phyloP scores from a whole-genome alignment of 441 rosid genomes.

The Capsella rubella region DNA sequence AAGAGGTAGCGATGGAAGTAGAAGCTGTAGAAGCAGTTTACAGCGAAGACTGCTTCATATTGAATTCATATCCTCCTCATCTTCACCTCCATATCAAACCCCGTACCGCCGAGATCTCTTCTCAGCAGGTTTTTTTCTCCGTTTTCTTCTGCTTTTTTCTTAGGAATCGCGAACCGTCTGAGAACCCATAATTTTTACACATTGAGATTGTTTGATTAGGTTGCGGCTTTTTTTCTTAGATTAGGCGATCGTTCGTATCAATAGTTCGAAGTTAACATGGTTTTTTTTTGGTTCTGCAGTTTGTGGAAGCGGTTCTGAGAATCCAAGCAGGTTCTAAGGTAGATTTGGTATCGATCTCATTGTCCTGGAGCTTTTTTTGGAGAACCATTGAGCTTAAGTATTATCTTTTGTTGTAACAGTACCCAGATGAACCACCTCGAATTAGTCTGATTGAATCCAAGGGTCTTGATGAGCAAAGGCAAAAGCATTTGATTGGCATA shows the following conservation, averaged over 20 bases:
- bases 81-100: conserved; percentile 73
- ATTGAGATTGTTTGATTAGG: conserved; percentile 16
- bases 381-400: background rate
- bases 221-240: background rate
- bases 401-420: conserved; percentile 48
- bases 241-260: background rate
- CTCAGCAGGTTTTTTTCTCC: conserved; percentile 68
- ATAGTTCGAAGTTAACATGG: background rate
- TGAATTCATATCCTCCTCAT: conserved; percentile 71
- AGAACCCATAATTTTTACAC: background rate
- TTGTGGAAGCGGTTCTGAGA: conserved; percentile 79
- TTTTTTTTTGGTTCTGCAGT: conserved; percentile 55
- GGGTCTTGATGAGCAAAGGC: conserved; percentile 84
- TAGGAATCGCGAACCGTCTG: background rate
- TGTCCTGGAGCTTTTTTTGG: background rate
- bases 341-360: conserved; percentile 8
- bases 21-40: conserved; percentile 85
- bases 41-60: conserved; percentile 68
- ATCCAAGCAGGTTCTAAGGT: conserved; percentile 72
- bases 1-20: conserved; percentile 68
- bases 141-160: background rate
- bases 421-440: conserved; percentile 73
- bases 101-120: conserved; percentile 88
- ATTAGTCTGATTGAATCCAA: conserved; percentile 70
- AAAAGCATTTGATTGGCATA: conserved; percentile 58